Conservation (phyloP, 306 rosid genomes). For the Mimosa bimucronata region DNA sequence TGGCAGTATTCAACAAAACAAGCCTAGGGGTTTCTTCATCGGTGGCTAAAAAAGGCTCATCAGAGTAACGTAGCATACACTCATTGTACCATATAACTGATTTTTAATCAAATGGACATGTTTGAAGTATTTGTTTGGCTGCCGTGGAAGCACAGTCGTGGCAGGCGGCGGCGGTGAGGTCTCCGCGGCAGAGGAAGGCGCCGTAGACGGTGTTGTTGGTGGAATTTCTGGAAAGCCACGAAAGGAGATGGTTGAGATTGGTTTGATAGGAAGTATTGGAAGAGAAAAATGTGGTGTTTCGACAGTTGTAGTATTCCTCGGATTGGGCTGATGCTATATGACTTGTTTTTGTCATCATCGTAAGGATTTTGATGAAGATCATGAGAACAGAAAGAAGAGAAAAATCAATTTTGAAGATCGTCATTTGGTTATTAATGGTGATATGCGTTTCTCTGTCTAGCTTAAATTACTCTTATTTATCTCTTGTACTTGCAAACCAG, state of each 20-base stretch:
- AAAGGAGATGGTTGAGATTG: conserved; percentile 30
- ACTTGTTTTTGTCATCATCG: neutral
- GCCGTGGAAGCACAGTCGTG: conserved; percentile 40
- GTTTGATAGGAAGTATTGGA: conserved; percentile 15
- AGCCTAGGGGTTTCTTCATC: neutral
- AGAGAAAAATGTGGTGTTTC: neutral
- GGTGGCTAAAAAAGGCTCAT: conserved; percentile 23
- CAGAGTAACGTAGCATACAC: conserved; percentile 48
- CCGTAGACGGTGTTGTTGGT: conserved; percentile 31
- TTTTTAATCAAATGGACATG: conserved; percentile 10
- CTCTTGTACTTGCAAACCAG: neutral
- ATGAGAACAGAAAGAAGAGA: neutral
- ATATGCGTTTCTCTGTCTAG: neutral
- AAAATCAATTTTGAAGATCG: neutral
- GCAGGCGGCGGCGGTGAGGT: conserved; percentile 3
- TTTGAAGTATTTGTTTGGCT: neutral
- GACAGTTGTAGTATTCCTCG: neutral
- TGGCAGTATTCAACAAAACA: neutral
- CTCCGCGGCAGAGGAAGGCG: conserved; percentile 46
- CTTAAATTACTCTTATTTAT: neutral
- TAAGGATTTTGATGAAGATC: neutral
- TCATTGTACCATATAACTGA: conserved; percentile 38
- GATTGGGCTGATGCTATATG: neutral
- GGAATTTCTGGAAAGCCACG: conserved; percentile 27
- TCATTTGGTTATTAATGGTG: neutral